phyloP scores from a whole-genome alignment of 495 filamentous ascomycete genomes.

The Hyaloscypha bicolor region DNA sequence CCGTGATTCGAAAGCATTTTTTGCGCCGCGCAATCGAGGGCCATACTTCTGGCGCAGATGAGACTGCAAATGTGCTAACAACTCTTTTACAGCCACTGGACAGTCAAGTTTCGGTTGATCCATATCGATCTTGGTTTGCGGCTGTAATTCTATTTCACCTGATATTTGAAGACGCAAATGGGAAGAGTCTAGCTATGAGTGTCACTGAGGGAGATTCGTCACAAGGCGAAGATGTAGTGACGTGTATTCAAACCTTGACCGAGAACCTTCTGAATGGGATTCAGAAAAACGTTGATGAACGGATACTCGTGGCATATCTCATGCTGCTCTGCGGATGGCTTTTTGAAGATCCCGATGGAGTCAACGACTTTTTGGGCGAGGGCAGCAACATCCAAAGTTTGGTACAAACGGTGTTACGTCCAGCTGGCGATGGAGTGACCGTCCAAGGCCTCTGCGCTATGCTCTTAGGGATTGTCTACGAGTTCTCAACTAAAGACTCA shows the following conservation, averaged over 20 bases:
- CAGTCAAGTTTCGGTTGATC: constrained; percentile 63
- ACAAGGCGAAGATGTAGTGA: constrained; percentile 92
- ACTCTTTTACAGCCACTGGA: constrained; percentile 69
- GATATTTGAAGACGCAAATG: constrained; percentile 78
- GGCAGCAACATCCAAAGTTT: constrained; percentile 89
- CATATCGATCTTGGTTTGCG: constrained; percentile 91
- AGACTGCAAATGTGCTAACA: constrained; percentile 88
- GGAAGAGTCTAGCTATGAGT: constrained; percentile 76
- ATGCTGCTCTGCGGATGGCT: constrained; percentile 94
- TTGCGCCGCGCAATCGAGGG: constrained; percentile 87
- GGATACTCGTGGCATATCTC: constrained; percentile 82
- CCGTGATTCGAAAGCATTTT: constrained; percentile 80
- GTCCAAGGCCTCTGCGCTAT: constrained; percentile 82
- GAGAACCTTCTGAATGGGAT: constrained; percentile 77
- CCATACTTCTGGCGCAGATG: constrained; percentile 74
- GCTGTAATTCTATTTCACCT: constrained; percentile 87
- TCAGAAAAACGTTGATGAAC: constrained; percentile 75
- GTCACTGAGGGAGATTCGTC: constrained; percentile 89
- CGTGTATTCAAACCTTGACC: constrained; percentile 84
- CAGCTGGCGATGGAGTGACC: constrained; percentile 58
- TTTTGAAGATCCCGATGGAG: constrained; percentile 87
- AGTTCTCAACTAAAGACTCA: constrained; percentile 97
- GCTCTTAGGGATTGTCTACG: constrained; percentile 87
- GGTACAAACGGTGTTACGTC: constrained; percentile 65
- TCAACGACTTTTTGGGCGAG: constrained; percentile 94